These are phyloP conservation scores for Candida pseudofarinosa DNA, from an alignment of 805 yeast genomes.

Conservation along the genomic window DNA sequence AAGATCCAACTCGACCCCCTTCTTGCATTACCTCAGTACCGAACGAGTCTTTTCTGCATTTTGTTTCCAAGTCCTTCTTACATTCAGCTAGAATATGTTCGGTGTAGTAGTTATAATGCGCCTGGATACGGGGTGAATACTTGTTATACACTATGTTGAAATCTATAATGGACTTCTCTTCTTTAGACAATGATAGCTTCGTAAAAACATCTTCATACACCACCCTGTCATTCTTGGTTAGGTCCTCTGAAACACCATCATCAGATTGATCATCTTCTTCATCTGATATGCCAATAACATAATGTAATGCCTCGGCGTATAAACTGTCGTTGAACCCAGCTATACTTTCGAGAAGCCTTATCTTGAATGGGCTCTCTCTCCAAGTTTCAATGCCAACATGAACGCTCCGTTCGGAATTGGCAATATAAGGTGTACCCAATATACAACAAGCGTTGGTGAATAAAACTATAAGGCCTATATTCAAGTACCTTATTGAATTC, in stretches of 20 bases:
- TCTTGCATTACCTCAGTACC: conserved; percentile 23
- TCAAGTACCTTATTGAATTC: not conserved
- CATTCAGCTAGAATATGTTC: conserved; percentile 25
- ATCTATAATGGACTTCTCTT: conserved; percentile 27
- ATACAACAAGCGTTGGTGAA: not conserved
- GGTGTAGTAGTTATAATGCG: conserved; percentile 56
- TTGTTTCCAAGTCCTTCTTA: conserved; percentile 13
- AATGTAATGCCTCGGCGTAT: conserved; percentile 29
- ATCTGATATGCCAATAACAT: conserved; percentile 7
- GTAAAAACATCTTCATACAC: conserved; percentile 5
- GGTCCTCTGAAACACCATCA: conserved; percentile 8
- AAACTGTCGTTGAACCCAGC: conserved; percentile 31
- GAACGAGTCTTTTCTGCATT: conserved; percentile 29
- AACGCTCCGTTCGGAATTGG: not conserved
- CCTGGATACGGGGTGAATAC: conserved; percentile 57
- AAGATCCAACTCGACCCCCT: conserved; percentile 26
- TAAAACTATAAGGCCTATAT: not conserved
- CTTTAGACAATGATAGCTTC: conserved; percentile 7
- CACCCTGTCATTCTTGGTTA: conserved; percentile 2
- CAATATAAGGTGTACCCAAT: not conserved
- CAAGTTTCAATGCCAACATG: conserved; percentile 28
- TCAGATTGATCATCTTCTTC: conserved; percentile 8
- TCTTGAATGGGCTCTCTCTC: conserved; percentile 36
- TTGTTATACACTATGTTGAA: conserved; percentile 45
- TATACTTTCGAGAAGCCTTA: conserved; percentile 41